These are phyloP conservation scores for Botryotinia narcissicola DNA, from an alignment of 2,329 filamentous ascomycete genomes.

Conservation along the genomic window DNA sequence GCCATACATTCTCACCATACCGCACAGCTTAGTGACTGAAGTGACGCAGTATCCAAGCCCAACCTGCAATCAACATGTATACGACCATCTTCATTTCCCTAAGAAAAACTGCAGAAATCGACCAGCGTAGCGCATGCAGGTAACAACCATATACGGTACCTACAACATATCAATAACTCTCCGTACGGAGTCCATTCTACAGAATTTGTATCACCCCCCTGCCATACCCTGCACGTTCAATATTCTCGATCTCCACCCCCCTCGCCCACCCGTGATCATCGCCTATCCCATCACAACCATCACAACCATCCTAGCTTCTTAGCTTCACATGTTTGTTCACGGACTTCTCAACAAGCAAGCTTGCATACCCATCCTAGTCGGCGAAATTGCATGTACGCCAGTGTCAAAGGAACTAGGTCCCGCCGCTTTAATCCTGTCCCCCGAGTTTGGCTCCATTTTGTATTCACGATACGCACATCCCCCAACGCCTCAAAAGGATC, in stretches of 20 bases:
- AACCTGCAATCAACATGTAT: not conserved
- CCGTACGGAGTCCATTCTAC: not conserved
- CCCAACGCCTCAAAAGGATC: conserved; percentile 1
- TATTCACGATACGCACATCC: not conserved
- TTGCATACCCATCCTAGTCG: not conserved
- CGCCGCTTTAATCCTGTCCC: conserved; percentile 1
- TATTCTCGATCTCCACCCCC: not conserved
- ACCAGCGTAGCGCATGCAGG: not conserved
- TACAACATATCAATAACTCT: not conserved
- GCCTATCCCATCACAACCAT: not conserved
- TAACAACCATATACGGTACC: not conserved
- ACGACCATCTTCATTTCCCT: not conserved
- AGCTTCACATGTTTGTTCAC: not conserved
- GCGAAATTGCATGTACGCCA: not conserved
- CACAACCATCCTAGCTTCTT: not conserved
- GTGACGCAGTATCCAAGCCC: not conserved
- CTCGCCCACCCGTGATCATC: not conserved
- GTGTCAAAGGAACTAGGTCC: not conserved
- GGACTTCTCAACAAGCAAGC: not conserved
- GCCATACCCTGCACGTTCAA: not conserved
- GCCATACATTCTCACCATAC: not conserved
- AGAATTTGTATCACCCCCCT: not conserved
- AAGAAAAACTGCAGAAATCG: not conserved
- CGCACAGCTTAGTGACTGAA: not conserved
- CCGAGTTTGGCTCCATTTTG: not conserved